Evolutionary conservation across 2,329 filamentous ascomycete genomes (phyloP).

Genomic region (Trichoderma atroviride): DNA sequence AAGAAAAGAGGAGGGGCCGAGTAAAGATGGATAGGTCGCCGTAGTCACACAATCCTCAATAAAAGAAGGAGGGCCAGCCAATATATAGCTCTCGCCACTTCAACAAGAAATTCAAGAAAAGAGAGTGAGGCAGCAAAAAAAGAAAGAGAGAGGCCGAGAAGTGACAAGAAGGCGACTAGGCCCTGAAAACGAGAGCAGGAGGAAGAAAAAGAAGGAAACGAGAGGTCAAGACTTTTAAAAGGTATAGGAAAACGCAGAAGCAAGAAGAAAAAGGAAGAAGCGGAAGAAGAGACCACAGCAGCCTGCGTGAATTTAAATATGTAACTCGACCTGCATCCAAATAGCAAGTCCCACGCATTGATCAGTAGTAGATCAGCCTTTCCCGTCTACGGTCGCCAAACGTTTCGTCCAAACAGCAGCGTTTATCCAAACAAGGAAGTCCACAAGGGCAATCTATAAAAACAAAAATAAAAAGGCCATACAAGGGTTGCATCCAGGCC

Average conservation of each 20-base stretch:
- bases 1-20: not conserved
- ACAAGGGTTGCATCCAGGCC: not conserved
- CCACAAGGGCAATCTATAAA: not conserved
- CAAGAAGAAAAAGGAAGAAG: not conserved
- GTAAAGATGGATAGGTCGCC: not conserved
- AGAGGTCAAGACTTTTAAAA: not conserved
- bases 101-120: not conserved
- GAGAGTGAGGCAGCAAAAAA: not conserved
- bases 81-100: conserved; percentile 7
- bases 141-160: not conserved
- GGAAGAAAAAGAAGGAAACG: not conserved
- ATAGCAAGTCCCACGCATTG: conserved; percentile 17
- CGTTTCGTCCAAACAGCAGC: conserved; percentile 18
- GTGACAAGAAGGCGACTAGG: not conserved
- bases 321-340: not conserved
- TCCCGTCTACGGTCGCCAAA: not conserved
- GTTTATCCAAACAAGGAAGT: conserved; percentile 24
- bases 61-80: conserved; percentile 8
- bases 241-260: not conserved
- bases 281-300: not conserved
- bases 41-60: not conserved
- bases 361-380: conserved; percentile 7
- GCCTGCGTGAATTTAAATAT: conserved; percentile 6
- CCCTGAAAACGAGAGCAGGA: not conserved
- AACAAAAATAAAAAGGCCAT: not conserved